Evolutionary conservation across 1,284 basidiomycete species (phyloP).

Genomic region (Leucoagaricus sp.): DNA sequence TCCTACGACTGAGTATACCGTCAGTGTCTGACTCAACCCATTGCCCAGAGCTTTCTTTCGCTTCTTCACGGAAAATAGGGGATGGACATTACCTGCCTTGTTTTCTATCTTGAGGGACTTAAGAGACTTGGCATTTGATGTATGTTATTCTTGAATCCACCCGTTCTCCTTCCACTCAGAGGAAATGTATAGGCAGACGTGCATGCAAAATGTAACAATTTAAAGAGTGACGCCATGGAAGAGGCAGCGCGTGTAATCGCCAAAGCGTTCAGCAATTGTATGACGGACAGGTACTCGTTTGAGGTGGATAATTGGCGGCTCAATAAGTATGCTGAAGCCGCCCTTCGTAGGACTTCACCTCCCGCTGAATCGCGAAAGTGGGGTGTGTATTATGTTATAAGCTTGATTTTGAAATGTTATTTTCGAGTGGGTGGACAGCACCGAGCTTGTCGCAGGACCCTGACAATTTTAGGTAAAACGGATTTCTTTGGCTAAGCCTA

Average conservation of each 20-base stretch:
- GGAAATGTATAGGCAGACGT: constrained; percentile 58
- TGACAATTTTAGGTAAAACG: constrained; percentile 94
- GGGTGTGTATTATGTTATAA: constrained; percentile 95
- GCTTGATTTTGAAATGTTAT: constrained; percentile 91
- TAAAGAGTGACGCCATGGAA: constrained; percentile 78
- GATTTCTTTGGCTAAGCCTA: constrained; percentile 90
- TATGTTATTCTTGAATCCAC: constrained; percentile 15
- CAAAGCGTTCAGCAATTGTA: constrained; percentile 90
- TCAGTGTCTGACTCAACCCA: no score
- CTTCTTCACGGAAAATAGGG: constrained; percentile 74
- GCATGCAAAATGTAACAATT: constrained; percentile 56
- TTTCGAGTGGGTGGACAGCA: constrained; percentile 68
- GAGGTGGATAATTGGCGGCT: no score
- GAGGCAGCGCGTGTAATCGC: constrained; percentile 90
- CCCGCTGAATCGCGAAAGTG: constrained; percentile 82
- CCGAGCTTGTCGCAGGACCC: constrained; percentile 11
- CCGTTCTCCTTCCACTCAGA: neutral
- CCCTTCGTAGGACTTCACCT: constrained; percentile 54
- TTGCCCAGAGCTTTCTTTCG: constrained; percentile 67
- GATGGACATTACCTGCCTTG: constrained; percentile 81
- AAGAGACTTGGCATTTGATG: constrained; percentile 79
- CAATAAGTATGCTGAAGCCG: no score
- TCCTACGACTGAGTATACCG: neutral
- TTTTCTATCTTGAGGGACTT: constrained; percentile 81
- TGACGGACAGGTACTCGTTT: constrained; percentile 85